These are phyloP conservation scores for Didymella pomorum DNA, from an alignment of 2,329 filamentous ascomycete genomes.

Conservation along the genomic window DNA sequence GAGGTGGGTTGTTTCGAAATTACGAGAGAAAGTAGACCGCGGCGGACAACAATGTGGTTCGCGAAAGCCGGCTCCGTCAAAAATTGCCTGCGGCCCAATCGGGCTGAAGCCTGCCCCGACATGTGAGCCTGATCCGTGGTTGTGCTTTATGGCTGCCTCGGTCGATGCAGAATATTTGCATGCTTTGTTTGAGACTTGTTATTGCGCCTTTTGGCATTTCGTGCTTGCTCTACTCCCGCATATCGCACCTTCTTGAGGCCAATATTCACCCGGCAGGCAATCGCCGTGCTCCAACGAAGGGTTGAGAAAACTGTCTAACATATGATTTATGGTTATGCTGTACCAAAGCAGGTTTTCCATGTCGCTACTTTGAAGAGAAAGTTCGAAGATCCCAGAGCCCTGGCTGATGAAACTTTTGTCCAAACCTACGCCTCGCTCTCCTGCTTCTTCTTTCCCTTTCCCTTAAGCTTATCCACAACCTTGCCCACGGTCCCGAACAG, in stretches of 20 bases:
- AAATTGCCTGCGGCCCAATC: conserved; percentile 46
- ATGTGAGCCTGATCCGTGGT: conserved; percentile 9
- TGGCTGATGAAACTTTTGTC: neutral
- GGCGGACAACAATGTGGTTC: conserved; percentile 39
- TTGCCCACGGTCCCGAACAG: conserved; percentile 61
- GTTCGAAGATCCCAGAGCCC: neutral
- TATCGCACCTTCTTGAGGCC: neutral
- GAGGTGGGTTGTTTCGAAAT: conserved; percentile 25
- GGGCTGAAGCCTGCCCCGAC: conserved; percentile 9
- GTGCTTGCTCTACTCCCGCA: neutral
- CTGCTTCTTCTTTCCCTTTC: conserved; percentile 24
- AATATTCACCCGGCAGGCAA: neutral
- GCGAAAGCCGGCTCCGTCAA: conserved; percentile 33
- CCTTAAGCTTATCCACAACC: conserved; percentile 27
- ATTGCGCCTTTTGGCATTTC: neutral
- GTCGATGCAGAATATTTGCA: too few relatives aligned
- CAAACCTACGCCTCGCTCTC: conserved; percentile 6
- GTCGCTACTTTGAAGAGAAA: neutral
- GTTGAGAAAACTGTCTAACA: neutral
- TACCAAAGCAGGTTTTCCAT: neutral
- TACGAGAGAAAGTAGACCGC: conserved; percentile 28
- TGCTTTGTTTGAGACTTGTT: neutral
- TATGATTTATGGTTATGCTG: conserved; percentile 3
- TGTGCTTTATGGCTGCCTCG: neutral
- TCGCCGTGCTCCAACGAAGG: neutral